Base-by-base conservation (phyloP, 306 rosid species). In the Begonia fuchsioides region DNA sequence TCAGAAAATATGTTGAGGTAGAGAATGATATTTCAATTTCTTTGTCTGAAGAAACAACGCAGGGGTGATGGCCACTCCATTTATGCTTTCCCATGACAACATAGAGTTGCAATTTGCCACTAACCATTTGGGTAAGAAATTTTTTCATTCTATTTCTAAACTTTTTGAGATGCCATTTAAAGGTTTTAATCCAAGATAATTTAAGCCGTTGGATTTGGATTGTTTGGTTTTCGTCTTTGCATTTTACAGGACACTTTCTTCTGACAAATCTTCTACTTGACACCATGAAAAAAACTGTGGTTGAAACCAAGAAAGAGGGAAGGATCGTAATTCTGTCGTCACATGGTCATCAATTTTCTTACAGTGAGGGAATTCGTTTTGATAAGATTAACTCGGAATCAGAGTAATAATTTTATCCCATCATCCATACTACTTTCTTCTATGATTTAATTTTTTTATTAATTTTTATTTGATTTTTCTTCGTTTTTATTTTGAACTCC, bases 91-190 rank as follows among this genome's bases (percentile, higher is more conserved):
- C 38, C 57, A 69, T 65, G 93, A 87, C 60, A 66, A 72, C 57
- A 78, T 87, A 43, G 94, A 79, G 51, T 52, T 79, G 65, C 94
- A 87, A 60, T 82, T 82, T 60, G 92, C 96, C 51, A 79, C 84
- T 50, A 87, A 87, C 69, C 94, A 87, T 67, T 58, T 87, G 55
- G 84, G 94, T 79, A 66, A 32, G 51, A 5, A 17, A 26, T 26
- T 6, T 26, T 39, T 38, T 53, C 44, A 47, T 43, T 43, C 43
- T 52, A 13, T 51, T 15, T 17, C 17, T 41, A 26, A 8, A 4
- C 8, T 26, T 4, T 26, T 26, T 26, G 35, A 26, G 5, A 6
- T 26, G 7, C 7, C 7, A 26, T 26, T 26, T 26, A 4, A 4
- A 26, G 35, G 35, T 26, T 26, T 26, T 26, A 26, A 26, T 10